These are phyloP conservation scores for Tremellales sp. DNA, from an alignment of 1,284 basidiomycete genomes.

Conservation along the genomic window DNA sequence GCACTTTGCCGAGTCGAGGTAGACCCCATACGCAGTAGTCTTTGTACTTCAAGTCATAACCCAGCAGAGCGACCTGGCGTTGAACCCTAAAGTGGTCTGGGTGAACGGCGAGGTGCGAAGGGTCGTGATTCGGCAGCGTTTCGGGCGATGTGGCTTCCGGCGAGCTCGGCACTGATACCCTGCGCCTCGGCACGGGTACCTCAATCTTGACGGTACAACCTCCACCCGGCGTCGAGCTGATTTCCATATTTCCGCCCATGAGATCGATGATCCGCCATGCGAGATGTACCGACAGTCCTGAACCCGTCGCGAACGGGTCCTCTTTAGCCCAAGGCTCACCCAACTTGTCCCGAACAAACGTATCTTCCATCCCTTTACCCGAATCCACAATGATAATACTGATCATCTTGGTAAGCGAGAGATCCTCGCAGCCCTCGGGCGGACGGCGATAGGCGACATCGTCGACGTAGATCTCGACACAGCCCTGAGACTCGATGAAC, in stretches of 20 bases:
- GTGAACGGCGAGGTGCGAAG: constrained; percentile 15
- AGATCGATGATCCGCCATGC: constrained; percentile 44
- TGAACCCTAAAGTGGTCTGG: constrained; percentile 9
- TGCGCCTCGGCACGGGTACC: constrained; percentile 30
- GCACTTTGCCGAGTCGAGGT: constrained; percentile 13
- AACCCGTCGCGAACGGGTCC: constrained; percentile 40
- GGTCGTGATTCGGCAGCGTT: constrained; percentile 6
- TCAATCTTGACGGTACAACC: constrained; percentile 41
- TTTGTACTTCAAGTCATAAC: constrained; percentile 12
- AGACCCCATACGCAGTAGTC: background rate
- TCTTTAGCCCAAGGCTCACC: constrained; percentile 41
- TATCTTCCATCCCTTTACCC: constrained; percentile 4
- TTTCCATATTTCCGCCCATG: constrained; percentile 44
- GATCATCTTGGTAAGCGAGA: constrained; percentile 25
- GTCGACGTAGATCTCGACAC: constrained; percentile 41
- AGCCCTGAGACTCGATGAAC: constrained; percentile 41
- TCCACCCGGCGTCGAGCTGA: constrained; percentile 35
- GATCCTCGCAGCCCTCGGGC: constrained; percentile 37
- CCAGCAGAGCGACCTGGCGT: constrained; percentile 29
- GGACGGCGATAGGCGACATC: constrained; percentile 32
- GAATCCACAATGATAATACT: constrained; percentile 29
- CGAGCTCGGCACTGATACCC: constrained; percentile 10
- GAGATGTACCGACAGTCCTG: constrained; percentile 40
- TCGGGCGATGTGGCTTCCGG: constrained; percentile 2
- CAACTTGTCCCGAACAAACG: constrained; percentile 34